Conservation (phyloP, 805 yeast species). For the Cyberlindnera saturnus region DNA sequence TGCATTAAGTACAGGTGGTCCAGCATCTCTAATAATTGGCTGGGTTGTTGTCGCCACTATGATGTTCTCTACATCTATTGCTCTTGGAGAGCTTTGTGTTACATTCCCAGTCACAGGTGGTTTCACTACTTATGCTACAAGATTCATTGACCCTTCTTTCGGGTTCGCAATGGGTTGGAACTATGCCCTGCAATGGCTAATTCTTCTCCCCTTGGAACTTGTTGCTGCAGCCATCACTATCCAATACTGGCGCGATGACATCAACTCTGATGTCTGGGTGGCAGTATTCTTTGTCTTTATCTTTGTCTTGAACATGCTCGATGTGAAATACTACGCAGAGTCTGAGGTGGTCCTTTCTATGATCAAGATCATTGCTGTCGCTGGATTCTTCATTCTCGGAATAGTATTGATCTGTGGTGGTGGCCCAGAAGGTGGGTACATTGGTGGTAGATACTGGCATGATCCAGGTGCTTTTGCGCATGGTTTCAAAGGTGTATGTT, state of each 20-base stretch:
- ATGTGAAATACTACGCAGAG: constrained; percentile 49
- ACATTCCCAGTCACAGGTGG: constrained; percentile 51
- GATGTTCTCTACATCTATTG: constrained; percentile 54
- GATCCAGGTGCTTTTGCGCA: constrained; percentile 47
- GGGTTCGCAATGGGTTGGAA: constrained; percentile 51
- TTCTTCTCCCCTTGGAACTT: constrained; percentile 49
- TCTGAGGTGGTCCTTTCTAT: constrained; percentile 44
- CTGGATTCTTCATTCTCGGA: constrained; percentile 42
- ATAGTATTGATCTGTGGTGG: constrained; percentile 48
- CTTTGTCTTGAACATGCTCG: constrained; percentile 41
- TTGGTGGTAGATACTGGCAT: constrained; percentile 46
- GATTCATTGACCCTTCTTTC: constrained; percentile 49
- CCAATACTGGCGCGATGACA: constrained; percentile 43
- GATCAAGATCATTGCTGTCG: constrained; percentile 40
- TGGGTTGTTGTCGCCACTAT: constrained; percentile 48
- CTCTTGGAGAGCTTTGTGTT: constrained; percentile 48
- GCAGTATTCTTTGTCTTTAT: constrained; percentile 44
- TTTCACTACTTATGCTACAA: constrained; percentile 40
- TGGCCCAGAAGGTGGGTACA: constrained; percentile 41
- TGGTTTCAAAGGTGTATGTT: constrained; percentile 61
- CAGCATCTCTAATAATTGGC: constrained; percentile 55
- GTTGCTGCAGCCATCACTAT: constrained; percentile 55
- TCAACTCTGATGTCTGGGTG: constrained; percentile 53
- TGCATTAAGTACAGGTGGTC: constrained; percentile 54
- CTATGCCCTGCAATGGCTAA: constrained; percentile 49